These are phyloP conservation scores for Colletotrichum costaricense DNA, from an alignment of 2,329 filamentous ascomycete genomes.

Conservation along the genomic window DNA sequence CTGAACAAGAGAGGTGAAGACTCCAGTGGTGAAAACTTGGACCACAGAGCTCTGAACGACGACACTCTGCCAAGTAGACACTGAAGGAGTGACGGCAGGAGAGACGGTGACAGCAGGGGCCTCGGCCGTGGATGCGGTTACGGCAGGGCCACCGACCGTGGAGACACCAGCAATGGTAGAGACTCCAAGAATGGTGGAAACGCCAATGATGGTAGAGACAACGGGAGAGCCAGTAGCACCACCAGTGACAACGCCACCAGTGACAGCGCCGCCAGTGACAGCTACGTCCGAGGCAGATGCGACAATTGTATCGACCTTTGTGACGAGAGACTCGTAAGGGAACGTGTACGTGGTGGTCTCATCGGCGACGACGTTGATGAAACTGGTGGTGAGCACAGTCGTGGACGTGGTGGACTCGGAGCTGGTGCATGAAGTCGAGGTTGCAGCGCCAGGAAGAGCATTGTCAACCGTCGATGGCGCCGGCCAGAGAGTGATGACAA, in stretches of 20 bases:
- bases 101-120: neutral
- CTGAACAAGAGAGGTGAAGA: conserved; percentile 6
- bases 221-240: conserved; percentile 23
- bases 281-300: neutral
- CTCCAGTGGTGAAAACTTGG: conserved; percentile 6
- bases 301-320: neutral
- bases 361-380: conserved; percentile 52
- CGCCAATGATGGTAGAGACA: neutral
- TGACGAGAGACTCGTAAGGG: conserved; percentile 34
- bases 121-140: neutral
- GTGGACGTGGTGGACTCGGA: conserved; percentile 2
- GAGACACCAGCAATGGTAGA: neutral
- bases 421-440: conserved; percentile 15
- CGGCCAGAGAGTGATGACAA: conserved; percentile 27
- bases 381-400: conserved; percentile 49
- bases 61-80: conserved; percentile 40
- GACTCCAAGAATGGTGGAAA: neutral
- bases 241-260: conserved; percentile 43
- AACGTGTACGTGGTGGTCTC: conserved; percentile 53
- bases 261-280: neutral
- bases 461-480: neutral
- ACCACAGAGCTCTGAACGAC: conserved; percentile 22
- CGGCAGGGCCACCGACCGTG: neutral
- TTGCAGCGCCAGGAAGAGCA: neutral
- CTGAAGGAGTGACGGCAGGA: conserved; percentile 40